phyloP scores from a whole-genome alignment of 2,329 filamentous ascomycete species.

The Sphaerostilbella broomeana region DNA sequence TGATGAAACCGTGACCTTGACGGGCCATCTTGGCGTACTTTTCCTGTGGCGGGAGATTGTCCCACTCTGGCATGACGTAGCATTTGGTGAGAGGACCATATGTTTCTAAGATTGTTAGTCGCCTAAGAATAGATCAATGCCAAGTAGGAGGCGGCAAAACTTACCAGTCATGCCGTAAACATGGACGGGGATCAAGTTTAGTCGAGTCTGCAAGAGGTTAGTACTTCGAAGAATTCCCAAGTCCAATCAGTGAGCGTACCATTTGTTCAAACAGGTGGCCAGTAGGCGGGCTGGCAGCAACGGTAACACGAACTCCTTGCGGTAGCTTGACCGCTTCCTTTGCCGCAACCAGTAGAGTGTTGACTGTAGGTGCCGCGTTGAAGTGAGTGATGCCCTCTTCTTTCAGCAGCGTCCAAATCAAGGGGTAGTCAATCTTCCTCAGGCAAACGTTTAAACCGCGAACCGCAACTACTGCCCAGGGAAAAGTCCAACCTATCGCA shows the following conservation, averaged over 20 bases:
- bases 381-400: slow-evolving; percentile 88
- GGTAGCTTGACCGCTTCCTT: slow-evolving; percentile 66
- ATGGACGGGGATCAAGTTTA: slow-evolving; percentile 88
- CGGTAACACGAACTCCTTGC: slow-evolving; percentile 73
- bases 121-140: not conserved
- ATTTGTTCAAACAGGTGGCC: slow-evolving; percentile 91
- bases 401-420: slow-evolving; percentile 86
- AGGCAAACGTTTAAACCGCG: slow-evolving; percentile 93
- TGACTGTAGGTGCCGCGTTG: slow-evolving; percentile 92
- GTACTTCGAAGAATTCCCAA: not conserved
- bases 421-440: slow-evolving; percentile 87
- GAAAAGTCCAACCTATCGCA: slow-evolving; percentile 75
- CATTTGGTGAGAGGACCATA: slow-evolving; percentile 95
- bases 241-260: slow-evolving; percentile 40
- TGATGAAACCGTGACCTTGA: slow-evolving; percentile 87
- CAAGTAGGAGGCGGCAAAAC: not conserved
- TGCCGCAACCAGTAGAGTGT: slow-evolving; percentile 80
- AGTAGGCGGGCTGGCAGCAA: slow-evolving; percentile 85
- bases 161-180: slow-evolving; percentile 70
- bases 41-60: slow-evolving; percentile 63
- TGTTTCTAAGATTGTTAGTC: slow-evolving; percentile 50
- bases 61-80: slow-evolving; percentile 81
- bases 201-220: slow-evolving; percentile 28
- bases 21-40: slow-evolving; percentile 87
- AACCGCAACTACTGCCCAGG: slow-evolving; percentile 88